Conservation (phyloP, 225 moss, liverwort and hornwort genomes). For the Takakia lepidozioides region DNA sequence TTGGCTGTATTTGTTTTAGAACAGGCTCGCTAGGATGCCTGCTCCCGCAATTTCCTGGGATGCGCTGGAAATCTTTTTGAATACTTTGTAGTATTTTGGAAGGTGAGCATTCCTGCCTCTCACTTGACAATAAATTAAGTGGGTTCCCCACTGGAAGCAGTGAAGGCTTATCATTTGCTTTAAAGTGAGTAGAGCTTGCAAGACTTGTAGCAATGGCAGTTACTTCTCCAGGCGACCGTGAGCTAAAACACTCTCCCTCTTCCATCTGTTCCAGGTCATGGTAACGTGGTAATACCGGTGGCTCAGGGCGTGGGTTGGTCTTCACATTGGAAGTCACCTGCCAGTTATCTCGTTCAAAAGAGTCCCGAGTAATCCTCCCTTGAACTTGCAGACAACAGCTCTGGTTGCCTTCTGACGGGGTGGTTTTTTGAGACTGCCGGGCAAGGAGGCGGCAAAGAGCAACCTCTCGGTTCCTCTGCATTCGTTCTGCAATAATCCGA, state of each 20-base stretch:
- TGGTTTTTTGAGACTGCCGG: neutral
- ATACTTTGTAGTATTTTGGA: neutral
- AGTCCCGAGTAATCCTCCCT: neutral
- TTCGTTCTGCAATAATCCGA: constrained; percentile 7
- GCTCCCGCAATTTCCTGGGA: neutral
- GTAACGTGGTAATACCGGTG: too few species aligned
- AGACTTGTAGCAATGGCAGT: too few species aligned
- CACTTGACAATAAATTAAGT: too few species aligned
- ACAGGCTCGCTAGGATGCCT: neutral
- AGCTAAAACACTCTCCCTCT: too few species aligned
- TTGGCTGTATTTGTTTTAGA: constrained; percentile 14
- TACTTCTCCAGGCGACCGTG: too few species aligned
- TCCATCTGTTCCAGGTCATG: too few species aligned
- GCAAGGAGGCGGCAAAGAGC: neutral
- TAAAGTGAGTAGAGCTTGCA: neutral
- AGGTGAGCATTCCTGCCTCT: neutral
- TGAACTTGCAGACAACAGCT: neutral
- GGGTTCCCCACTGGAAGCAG: too few species aligned
- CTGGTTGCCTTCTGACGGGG: neutral
- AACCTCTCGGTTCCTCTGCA: constrained; percentile 3
- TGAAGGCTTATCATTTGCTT: neutral
- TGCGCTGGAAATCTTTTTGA: neutral
- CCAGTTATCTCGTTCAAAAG: neutral
- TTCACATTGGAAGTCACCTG: too few species aligned
- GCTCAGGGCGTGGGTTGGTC: too few species aligned